Conservation (phyloP, 148 eudicot genomes). For the Tetragonia tetragonoides region DNA sequence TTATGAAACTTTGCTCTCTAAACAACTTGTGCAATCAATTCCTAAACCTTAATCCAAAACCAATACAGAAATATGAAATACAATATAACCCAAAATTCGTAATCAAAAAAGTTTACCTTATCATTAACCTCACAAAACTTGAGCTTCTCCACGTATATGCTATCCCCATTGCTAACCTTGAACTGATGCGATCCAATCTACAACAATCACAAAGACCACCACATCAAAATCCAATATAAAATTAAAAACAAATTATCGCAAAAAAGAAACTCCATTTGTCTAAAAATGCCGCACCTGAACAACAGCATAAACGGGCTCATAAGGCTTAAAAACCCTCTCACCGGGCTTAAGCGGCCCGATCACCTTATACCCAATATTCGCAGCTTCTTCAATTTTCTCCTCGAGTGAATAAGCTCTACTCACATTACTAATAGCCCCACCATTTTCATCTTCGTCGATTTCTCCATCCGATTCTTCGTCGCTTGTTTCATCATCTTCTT, state of each 20-base stretch:
- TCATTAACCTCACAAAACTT: slow-evolving; percentile 92
- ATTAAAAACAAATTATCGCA: background rate
- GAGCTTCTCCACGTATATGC: slow-evolving; percentile 71
- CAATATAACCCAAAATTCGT: too few species aligned
- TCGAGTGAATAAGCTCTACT: slow-evolving; percentile 43
- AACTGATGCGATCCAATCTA: slow-evolving; percentile 98
- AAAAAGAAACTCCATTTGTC: background rate
- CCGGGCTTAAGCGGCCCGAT: slow-evolving; percentile 56
- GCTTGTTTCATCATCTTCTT: slow-evolving; percentile 17
- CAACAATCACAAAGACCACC: slow-evolving; percentile 6
- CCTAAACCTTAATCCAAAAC: background rate
- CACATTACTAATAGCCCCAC: slow-evolving; percentile 22
- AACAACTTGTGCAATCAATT: background rate
- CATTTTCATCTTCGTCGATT: slow-evolving; percentile 29
- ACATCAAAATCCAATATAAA: slow-evolving; percentile 6
- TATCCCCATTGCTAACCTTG: slow-evolving; percentile 96
- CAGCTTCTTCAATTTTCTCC: slow-evolving; percentile 61
- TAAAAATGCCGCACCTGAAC: slow-evolving; percentile 57
- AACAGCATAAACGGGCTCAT: slow-evolving; percentile 73
- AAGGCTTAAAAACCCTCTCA: slow-evolving; percentile 59
- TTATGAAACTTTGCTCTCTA: too few species aligned
- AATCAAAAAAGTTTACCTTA: slow-evolving; percentile 41
- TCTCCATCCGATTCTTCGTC: slow-evolving; percentile 23
- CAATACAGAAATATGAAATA: background rate
- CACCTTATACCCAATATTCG: slow-evolving; percentile 79